phyloP scores from a whole-genome alignment of 768 basidiomycete species.

The Russula sp. region DNA sequence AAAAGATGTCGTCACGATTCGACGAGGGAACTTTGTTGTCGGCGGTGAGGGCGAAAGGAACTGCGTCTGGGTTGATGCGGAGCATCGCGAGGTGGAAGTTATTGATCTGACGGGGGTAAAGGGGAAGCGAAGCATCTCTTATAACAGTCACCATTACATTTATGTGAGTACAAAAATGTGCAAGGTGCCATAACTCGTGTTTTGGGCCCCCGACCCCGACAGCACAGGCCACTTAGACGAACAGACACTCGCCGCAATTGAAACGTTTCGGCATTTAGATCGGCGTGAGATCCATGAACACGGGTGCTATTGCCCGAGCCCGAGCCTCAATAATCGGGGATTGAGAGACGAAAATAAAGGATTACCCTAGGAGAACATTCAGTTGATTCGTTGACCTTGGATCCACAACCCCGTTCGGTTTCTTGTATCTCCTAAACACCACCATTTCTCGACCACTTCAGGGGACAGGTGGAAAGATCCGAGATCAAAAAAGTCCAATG shows the following conservation, averaged over 20 bases:
- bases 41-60: conserved; percentile 21
- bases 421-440: conserved; percentile 71
- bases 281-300: background rate
- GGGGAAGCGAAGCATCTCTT: conserved; percentile 4
- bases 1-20: conserved; percentile 16
- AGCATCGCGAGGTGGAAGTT: conserved; percentile 8
- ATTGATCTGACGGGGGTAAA: background rate
- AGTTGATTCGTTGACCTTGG: conserved; percentile 51
- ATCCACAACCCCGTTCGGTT: conserved; percentile 75
- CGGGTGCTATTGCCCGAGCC: background rate
- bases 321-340: background rate
- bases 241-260: background rate
- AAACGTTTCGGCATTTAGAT: background rate
- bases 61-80: conserved; percentile 17
- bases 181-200: background rate
- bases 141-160: conserved; percentile 2
- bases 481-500: conserved; percentile 66
- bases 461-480: conserved; percentile 34
- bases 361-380: conserved; percentile 14
- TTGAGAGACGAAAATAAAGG: background rate
- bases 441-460: conserved; percentile 84
- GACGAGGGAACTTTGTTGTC: conserved; percentile 17
- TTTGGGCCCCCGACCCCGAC: background rate
- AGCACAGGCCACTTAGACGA: background rate
- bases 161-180: background rate